A percentile compares a stretch with the other conserved stretches of the same genome.
Conservation (phyloP, 352 stramenopile genomes). For the Globisporangium radiosum region DNA sequence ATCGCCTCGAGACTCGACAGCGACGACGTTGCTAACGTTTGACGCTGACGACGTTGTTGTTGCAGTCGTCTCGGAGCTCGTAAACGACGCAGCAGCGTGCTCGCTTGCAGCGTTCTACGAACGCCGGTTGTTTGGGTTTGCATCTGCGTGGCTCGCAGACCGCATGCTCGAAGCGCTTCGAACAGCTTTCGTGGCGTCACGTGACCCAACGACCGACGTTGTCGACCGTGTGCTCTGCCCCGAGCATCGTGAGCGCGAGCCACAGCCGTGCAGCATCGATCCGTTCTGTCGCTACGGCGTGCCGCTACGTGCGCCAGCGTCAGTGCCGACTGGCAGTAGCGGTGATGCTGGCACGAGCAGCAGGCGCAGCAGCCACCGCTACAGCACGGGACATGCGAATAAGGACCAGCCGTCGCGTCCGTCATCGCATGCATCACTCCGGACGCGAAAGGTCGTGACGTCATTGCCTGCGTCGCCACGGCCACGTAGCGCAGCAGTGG, state of each 20-base stretch:
- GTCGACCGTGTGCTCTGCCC: neutral
- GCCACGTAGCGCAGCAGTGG: neutral
- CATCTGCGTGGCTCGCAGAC: constrained; percentile 10
- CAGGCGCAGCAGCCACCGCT: neutral
- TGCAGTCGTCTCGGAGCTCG: constrained; percentile 17
- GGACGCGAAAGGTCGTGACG: neutral
- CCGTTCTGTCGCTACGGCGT: constrained; percentile 5
- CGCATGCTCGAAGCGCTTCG: constrained; percentile 9
- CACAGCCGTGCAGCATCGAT: constrained; percentile 2
- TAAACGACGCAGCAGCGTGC: constrained; percentile 8
- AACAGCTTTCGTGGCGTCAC: too few relatives aligned
- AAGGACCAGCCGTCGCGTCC: constrained; percentile 3
- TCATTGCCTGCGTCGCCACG: neutral
- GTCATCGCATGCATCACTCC: constrained; percentile 8
- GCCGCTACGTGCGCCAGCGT: neutral
- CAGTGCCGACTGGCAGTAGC: neutral
- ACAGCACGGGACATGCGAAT: neutral
- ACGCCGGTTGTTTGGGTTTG: constrained; percentile 20
- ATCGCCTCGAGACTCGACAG: too few relatives aligned
- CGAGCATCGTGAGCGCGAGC: neutral
- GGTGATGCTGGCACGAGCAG: neutral
- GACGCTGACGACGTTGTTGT: constrained; percentile 12
- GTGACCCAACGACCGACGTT: neutral
- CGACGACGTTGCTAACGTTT: neutral
- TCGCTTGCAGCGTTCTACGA: constrained; percentile 24